Percentiles rank a stretch among this genome's conserved stretches.
Conservation (phyloP, 768 basidiomycete species). For the Leccinum uliginosum region DNA sequence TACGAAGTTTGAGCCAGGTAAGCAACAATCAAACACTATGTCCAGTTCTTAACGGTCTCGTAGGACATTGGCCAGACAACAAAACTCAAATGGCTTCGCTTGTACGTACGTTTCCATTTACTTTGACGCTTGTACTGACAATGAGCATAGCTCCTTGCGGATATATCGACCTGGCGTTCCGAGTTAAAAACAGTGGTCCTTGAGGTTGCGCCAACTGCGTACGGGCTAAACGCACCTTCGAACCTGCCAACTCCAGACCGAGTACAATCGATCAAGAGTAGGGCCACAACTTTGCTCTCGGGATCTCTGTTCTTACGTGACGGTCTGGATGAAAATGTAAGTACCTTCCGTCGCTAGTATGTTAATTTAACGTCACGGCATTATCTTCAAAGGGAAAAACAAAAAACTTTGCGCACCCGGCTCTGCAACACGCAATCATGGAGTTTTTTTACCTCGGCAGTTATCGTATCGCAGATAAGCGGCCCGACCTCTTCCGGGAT, state of each 20-base stretch:
- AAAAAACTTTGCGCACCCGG: background rate
- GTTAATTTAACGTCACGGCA: no score
- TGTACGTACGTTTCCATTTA: no score
- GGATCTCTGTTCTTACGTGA: no score
- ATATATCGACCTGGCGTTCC: background rate
- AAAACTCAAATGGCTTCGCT: no score
- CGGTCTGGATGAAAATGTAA: no score
- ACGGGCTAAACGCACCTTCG: background rate
- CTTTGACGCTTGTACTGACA: no score
- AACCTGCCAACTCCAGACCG: background rate
- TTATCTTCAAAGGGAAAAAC: background rate
- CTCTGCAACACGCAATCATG: background rate
- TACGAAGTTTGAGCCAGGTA: no score
- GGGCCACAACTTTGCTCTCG: no score
- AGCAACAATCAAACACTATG: no score
- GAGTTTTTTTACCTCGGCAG: background rate
- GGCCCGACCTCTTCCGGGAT: background rate
- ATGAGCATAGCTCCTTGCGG: background rate
- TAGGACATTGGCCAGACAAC: no score
- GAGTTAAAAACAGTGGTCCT: background rate
- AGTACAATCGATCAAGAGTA: background rate
- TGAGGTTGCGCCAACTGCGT: background rate
- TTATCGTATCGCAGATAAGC: background rate
- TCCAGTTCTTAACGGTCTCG: no score
- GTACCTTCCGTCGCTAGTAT: no score